These are phyloP conservation scores for Pseudogymnoascus sp. DNA, from an alignment of 2,329 filamentous ascomycete species.

Conservation along the genomic window DNA sequence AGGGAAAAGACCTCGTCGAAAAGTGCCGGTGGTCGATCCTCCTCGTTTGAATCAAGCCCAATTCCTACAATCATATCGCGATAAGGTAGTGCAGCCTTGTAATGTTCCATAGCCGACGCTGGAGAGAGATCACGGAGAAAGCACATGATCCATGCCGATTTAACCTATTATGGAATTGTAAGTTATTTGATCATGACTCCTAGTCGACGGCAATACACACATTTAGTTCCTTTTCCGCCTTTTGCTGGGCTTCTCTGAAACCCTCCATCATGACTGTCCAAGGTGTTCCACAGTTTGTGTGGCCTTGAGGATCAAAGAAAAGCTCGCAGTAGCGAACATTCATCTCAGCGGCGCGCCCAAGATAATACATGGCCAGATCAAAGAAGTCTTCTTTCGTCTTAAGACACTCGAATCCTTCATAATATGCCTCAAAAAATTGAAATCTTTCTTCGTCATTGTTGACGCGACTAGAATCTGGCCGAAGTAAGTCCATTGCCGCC, in stretches of 20 bases:
- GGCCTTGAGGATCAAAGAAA: conserved; percentile 74
- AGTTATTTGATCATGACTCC: not conserved
- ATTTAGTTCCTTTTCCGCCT: conserved; percentile 53
- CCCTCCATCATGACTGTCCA: conserved; percentile 58
- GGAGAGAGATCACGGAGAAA: conserved; percentile 64
- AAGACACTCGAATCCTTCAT: conserved; percentile 65
- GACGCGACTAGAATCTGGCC: conserved; percentile 48
- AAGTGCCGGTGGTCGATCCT: conserved; percentile 46
- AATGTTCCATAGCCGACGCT: conserved; percentile 44
- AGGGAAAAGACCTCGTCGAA: conserved; percentile 56
- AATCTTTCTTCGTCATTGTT: conserved; percentile 15
- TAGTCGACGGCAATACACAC: conserved; percentile 38
- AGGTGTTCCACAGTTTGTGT: conserved; percentile 54
- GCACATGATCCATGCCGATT: conserved; percentile 60
- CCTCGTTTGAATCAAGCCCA: conserved; percentile 59
- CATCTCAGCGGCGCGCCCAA: conserved; percentile 54
- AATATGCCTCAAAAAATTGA: conserved; percentile 68
- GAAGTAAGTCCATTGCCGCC: conserved; percentile 37
- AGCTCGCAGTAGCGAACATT: conserved; percentile 66
- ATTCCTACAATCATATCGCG: conserved; percentile 43
- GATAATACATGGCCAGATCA: conserved; percentile 64
- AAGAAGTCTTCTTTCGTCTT: conserved; percentile 61
- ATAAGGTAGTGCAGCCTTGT: conserved; percentile 33
- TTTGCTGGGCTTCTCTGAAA: conserved; percentile 51
- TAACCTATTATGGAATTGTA: conserved; percentile 18